Evolutionary conservation across 1,284 basidiomycete species (phyloP), one percentile per base, ranked within the genome.

Genomic region (Trametes hirsuta): DNA sequence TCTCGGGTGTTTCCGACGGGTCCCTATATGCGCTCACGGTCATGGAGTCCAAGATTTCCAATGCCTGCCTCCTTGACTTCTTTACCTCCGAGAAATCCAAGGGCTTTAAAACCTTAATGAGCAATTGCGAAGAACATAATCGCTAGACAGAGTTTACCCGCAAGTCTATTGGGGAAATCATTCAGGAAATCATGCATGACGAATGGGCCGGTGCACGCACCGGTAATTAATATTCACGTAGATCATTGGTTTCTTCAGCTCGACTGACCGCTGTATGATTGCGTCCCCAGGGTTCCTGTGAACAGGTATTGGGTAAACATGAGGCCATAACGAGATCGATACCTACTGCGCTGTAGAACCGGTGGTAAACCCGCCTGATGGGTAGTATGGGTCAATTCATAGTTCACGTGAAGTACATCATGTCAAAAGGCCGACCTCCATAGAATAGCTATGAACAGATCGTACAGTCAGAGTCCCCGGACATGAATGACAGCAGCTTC

Each of bases 81-180:
- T 56, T 79, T 66, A n/a, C 82, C 75, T 6, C 77, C 77, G 48
- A 83, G 63, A 63, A 84, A 84, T 0, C 81, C 81, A 60, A 75
- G 77, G 0, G 72, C 71, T 76, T 6, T n/a, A 30, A 6, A 3
- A 6, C 11, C 1, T 18, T 9, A 14, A 18, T 39, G n/a, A 34
- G 39, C 18, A 18, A 35, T 6, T 4, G 11, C 5, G 5, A 1
- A 24, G 8, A 30, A 30, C 5, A 30, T 30, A 30, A 5, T 30
- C 30, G 30, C 30, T 5, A 30, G 30, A 30, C 30, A 5, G 4
- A 8, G 30, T 8, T 30, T 30, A 30, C 30, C 15, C 9, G 8
- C 18, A n/a, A 22, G 4, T n/a, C n/a, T 24, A 24, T n/a, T 24
- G 12, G n/a, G 6, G 44, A 10, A 22, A 15, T 12, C 30, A 34